Base-by-base conservation (phyloP, 495 filamentous ascomycete species). In the Neurospora sp. region DNA sequence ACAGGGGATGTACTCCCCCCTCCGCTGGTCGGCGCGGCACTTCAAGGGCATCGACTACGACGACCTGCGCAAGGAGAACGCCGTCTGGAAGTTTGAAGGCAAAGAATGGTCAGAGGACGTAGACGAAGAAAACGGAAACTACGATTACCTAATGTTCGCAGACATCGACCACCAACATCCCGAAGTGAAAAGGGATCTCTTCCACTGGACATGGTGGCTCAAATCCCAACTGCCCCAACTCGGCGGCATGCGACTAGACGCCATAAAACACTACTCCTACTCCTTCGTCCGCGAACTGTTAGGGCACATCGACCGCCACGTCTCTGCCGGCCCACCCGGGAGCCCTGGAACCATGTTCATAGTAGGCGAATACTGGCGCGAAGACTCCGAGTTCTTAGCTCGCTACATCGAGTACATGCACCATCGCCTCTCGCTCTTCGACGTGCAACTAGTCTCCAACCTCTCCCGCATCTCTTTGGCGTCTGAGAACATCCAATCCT, bases 331-430 rank as follows among this genome's bases (percentile, higher is more conserved):
- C 0, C 22, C 22, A 0, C 27, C 53, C 0, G 53, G 53, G 0
- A 8, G 4, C 5, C 53, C 53, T 1, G 53, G 3, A 0, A 7
- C 0, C 0, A 89, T 87, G 80, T 92, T 92, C 76, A 82, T 91
- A 22, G 90, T 94, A 9, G 91, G 90, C 38, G 92, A 94, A 76
- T 93, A 90, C 77, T 94, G 91, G 91, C 85, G 86, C 70, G 88
- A 87, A 31, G 85, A 90, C 72, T 77, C 86, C 2, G 76, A 85
- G 16, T 82, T 84, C 40, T 84, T 93, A 72, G 75, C 82, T 0
- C 78, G 82, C 6, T 93, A 90, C 76, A 81, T 93, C 40, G 84
- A 89, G 27, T 81, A 82, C 42, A 88, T 92, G 82, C 78, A 87
- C 48, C 82, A 89, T 69, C 83, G 85, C 40, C 83, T 91, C 31